Conservation (phyloP, 352 stramenopile species). For the Pythium apleroticum region DNA sequence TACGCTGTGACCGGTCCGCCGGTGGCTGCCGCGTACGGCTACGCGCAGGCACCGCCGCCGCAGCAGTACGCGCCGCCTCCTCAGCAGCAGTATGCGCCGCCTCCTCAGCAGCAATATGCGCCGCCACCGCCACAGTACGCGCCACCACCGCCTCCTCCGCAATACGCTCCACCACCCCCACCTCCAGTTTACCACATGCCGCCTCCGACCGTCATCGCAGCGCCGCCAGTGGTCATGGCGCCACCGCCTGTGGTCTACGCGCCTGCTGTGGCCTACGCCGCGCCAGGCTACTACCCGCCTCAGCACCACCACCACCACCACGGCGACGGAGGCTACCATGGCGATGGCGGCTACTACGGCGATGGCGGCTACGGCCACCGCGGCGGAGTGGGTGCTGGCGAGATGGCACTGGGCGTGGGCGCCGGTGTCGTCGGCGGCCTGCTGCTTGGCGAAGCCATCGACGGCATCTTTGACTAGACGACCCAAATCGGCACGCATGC, state of each 20-base stretch:
- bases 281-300: constrained; percentile 23
- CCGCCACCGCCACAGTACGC: constrained; percentile 20
- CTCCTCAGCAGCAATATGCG: constrained; percentile 12
- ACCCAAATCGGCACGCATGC: constrained; percentile 1
- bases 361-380: constrained; percentile 13
- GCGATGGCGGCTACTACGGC: constrained; percentile 20
- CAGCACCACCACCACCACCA: constrained; percentile 40
- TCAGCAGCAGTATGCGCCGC: constrained; percentile 13
- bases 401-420: constrained; percentile 70
- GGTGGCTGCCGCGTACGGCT: too few species aligned
- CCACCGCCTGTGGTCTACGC: constrained; percentile 27
- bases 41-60: constrained; percentile 22
- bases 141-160: constrained; percentile 2
- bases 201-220: constrained; percentile 10
- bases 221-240: constrained; percentile 26
- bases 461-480: constrained; percentile 45
- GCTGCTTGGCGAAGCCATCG: constrained; percentile 69
- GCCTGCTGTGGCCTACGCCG: constrained; percentile 20
- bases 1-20: too few species aligned
- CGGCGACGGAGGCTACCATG: constrained; percentile 15
- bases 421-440: constrained; percentile 73
- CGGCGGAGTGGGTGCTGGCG: constrained; percentile 29
- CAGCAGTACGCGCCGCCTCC: too few species aligned
- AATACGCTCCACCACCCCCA: constrained; percentile 1
- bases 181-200: constrained; percentile 13